Evolutionary conservation across 1,284 basidiomycete genomes (phyloP), one percentile per base, ranked within the genome.

Genomic region (Pyrrhoderma lamaoense): DNA sequence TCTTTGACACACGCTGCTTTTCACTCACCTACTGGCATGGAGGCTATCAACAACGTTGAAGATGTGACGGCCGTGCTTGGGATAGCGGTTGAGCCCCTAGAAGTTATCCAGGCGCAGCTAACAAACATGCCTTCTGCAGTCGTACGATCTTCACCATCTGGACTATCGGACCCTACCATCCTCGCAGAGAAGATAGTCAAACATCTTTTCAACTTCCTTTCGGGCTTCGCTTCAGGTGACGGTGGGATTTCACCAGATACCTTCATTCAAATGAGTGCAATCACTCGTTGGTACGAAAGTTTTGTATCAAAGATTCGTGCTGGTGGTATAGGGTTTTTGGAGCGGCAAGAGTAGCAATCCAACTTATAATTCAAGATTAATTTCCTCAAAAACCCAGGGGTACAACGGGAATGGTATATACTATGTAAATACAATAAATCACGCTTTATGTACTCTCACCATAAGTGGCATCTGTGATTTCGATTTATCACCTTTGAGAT

Each of bases 201-300:
- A 59, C 78, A 93, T 66, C 69, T 94, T 42, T 82, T 93, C 71
- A 91, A 92, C 62, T 93, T 89, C 62, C 63, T 93, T 3, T 81
- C 86, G 37, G 82, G 89, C 1, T 95, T 93, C 61, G 76, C 73
- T 5, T 63, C 70, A 37, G 66, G 73, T 54, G 75, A 70, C 22
- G 66, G 67, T 0, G 59, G 61, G n/a, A 54, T 81, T 36, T 72
- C 76, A 2, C 78, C 80, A 0, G 81, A 89, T 43, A 77, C 77
- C 27, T 68, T 78, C 56, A 75, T 93, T 3, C 88, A 89, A n/a
- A 77, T 93, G 70, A 75, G 72, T 23, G 62, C 89, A 43, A 79
- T 94, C 52, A 77, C 77, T 55, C 80, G 74, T 60, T 94, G 91
- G 91, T 93, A 92, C 63, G 87, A 92, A 49, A 79, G 61, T 55